Base-by-base conservation (phyloP, 495 filamentous ascomycete species). In the Pyrenula massariospora region DNA sequence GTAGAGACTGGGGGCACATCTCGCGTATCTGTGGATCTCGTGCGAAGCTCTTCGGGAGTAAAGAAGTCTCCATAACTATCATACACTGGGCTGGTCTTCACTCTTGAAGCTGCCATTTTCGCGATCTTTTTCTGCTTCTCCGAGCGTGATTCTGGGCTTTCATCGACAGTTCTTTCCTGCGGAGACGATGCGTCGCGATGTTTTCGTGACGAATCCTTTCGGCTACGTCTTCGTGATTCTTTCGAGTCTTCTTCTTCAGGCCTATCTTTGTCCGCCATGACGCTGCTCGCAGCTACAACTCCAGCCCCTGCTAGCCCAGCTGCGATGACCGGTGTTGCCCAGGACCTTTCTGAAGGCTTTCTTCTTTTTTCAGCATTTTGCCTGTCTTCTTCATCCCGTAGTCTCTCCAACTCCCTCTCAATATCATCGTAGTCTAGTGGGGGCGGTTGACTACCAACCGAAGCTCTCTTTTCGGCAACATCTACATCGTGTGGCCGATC, bases 51-150 rank as follows among this genome's bases (percentile, higher is more conserved):
- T 15, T 71, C 65, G 1, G 72, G 73, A 3, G 65, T 65, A 52
- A 72, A 76, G 63, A 76, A 76, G 48, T 73, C 58, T 11, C 68
- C 69, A 53, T 76, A 76, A 56, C 70, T 67, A 1, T 75, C 70
- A 51, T 75, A 59, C 15, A 68, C 65, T 2, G 65, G 64, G n/a
- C 67, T 66, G 11, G 60, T 63, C 10, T 63, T 63, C 42, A 62
- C 60, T 15, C 61, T 64, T 19, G 61, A 66, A 25, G 68, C 57
- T 31, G 66, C 62, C 12, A 57, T 62, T 22, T 61, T 66, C n/a
- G 50, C 54, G 10, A 57, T 56, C n/a, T 50, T 54, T 36, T 55
- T 19, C 24, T 23, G 61, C 56, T 53, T 54, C 59, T n/a, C 55
- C 25, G 56, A 25, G 24, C 52, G 56, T 54, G 50, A 52, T 31